phyloP scores from a whole-genome alignment of 306 rosid species.

The Medicago lupulina region DNA sequence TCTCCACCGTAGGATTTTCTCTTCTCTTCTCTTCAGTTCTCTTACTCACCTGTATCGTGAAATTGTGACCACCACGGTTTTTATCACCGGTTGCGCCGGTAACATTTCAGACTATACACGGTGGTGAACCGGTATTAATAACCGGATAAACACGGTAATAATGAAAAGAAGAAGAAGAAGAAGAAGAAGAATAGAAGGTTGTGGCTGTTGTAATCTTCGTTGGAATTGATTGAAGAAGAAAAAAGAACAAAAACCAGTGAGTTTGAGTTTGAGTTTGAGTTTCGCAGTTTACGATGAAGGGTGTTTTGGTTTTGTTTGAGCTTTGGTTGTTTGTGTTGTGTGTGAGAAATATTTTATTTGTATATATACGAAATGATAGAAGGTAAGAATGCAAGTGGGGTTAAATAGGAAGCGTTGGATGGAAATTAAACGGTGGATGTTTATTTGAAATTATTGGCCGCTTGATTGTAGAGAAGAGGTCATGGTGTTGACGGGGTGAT shows the following conservation, averaged over 20 bases:
- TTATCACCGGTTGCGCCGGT: conserved; percentile 51
- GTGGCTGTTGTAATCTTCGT: neutral
- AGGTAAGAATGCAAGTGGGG: conserved; percentile 31
- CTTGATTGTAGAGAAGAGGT: conserved; percentile 21
- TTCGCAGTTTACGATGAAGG: conserved; percentile 36
- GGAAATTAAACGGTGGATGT: neutral
- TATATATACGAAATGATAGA: conserved; percentile 35
- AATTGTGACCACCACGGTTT: conserved; percentile 50
- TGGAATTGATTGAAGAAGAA: conserved; percentile 3
- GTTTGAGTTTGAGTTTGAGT: neutral
- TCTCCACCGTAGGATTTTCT: conserved; percentile 48
- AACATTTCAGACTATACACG: conserved; percentile 62
- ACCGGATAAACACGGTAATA: conserved; percentile 16
- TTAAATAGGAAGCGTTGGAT: conserved; percentile 57
- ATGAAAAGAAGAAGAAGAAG: neutral
- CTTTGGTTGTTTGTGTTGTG: neutral
- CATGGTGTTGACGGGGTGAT: conserved; percentile 33
- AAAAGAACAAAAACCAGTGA: neutral
- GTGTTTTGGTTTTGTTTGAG: conserved; percentile 5
- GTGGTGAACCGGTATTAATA: conserved; percentile 15
- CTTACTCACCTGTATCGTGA: conserved; percentile 58
- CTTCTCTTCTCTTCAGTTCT: neutral
- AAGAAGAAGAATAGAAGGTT: neutral
- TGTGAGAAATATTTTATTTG: neutral
- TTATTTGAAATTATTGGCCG: conserved; percentile 21